Evolutionary conservation across 140 eudicot species (phyloP).

Genomic region (Stevia rebaudiana): DNA sequence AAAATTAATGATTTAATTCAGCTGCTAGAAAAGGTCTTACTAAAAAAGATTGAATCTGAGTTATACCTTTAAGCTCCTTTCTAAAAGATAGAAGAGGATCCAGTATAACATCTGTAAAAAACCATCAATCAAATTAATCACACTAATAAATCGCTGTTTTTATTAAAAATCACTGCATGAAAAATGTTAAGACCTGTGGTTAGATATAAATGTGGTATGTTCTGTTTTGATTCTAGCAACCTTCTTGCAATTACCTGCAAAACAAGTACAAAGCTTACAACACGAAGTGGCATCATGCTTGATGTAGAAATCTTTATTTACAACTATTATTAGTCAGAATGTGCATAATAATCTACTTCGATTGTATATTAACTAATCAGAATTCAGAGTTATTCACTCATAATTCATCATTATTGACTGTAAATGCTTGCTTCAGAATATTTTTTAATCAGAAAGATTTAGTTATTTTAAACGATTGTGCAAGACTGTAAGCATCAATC

Average conservation of each 20-base stretch:
- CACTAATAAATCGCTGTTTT: background rate
- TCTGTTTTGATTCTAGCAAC: conserved; percentile 91
- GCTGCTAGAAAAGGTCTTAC: background rate
- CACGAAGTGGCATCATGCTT: background rate
- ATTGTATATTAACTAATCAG: background rate
- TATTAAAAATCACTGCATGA: conserved; percentile 6
- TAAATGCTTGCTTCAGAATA: background rate
- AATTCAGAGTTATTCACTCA: background rate
- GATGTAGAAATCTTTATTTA: background rate
- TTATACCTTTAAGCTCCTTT: conserved; percentile 83
- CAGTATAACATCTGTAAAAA: conserved; percentile 73
- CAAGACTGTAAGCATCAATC: background rate
- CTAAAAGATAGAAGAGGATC: conserved; percentile 90
- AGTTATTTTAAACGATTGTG: background rate
- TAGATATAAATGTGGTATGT: conserved; percentile 79
- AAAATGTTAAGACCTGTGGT: conserved; percentile 55
- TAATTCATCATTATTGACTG: background rate
- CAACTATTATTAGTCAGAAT: background rate
- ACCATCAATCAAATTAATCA: conserved; percentile 15
- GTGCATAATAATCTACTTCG: background rate
- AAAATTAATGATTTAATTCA: conserved; percentile 5
- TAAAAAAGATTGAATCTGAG: conserved; percentile 5
- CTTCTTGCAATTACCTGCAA: conserved; percentile 88
- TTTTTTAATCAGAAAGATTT: background rate
- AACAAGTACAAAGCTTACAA: conserved; percentile 16